Base-by-base conservation (phyloP, 1,284 basidiomycete genomes). In the Coniferiporia sulphurascens region DNA sequence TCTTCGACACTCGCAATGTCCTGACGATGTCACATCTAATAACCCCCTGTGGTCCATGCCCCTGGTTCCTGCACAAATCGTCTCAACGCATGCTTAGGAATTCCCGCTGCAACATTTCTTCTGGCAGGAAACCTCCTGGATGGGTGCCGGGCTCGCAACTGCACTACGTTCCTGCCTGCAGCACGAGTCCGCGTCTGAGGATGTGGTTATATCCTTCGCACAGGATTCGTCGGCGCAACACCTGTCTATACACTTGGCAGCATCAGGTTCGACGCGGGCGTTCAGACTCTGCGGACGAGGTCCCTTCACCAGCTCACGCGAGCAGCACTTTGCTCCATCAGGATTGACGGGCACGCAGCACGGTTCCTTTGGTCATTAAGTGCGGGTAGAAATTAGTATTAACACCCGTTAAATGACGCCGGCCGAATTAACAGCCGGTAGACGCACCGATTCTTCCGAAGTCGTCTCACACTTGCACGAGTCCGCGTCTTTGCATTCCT, bases 321-420 rank as follows among this genome's bases (percentile, higher is more conserved):
- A 52, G 34, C 59, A 61, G 51, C 59, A 61, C 21, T n/a, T 43
- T 19, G 22, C 50, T 35, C 59, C 59, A 8, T 52, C 34, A 3
- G 55, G 59, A 17, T 52, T 57, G 19, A 57, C 41, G 17, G 59
- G 59, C 38, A 53, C 55, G 45, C 59, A 61, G 46, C 59, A 61
- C 8, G 50, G 49, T 12, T 48, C 34, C 59, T 61, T 45, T 27
- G 7, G 38, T 15, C 32, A 19, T 41, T 21, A 54, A 54, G 7
- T 27, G 27, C 36, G 41, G 21, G 21, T 4, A n/a, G 9, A 46
- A 55, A 52, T 32, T 38, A 52, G 35, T 22, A 7, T 36, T 41
- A n/a, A 5, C n/a, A 10, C 15, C 36, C 7, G 44, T 48, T 32
- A 10, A 46, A 35, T 13, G 17, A 15, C 43, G 7, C 9, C 21